Conservation (phyloP, 208 protist genomes). For the Wallacemonas collosoma region DNA sequence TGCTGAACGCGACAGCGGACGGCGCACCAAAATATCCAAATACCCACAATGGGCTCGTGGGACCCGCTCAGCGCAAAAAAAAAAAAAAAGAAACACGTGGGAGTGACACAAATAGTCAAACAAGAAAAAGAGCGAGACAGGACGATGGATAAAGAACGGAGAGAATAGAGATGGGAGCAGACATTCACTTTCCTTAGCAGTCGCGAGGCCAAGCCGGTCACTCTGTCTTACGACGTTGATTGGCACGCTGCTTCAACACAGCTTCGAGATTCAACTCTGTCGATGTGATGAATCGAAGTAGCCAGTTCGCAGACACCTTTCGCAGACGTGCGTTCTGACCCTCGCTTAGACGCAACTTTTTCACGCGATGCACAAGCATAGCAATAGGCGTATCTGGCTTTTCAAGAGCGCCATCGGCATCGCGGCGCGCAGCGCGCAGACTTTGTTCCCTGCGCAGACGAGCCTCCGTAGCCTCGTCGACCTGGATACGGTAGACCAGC, state of each 20-base stretch:
- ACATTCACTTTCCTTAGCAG: not conserved
- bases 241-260: slow-evolving; percentile 16
- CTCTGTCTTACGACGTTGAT: slow-evolving; percentile 8
- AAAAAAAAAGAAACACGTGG: no score
- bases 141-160: no score
- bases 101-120: no score
- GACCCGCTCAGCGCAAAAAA: no score
- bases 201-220: not conserved
- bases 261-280: slow-evolving; percentile 49
- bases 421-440: slow-evolving; percentile 29
- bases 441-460: slow-evolving; percentile 54
- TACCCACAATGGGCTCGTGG: no score
- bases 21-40: no score
- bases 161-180: no score
- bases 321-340: slow-evolving; percentile 44
- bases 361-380: slow-evolving; percentile 39
- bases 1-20: no score
- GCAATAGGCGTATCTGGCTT: slow-evolving; percentile 39
- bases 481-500: slow-evolving; percentile 60
- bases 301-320: slow-evolving; percentile 54
- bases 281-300: slow-evolving; percentile 52
- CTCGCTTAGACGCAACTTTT: slow-evolving; percentile 40
- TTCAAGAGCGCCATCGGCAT: slow-evolving; percentile 20
- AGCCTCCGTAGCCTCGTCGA: slow-evolving; percentile 55
- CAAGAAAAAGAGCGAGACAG: no score